Conservation (phyloP, 1,139 yeast genomes). For the Debaryomycetaceae sp. region DNA sequence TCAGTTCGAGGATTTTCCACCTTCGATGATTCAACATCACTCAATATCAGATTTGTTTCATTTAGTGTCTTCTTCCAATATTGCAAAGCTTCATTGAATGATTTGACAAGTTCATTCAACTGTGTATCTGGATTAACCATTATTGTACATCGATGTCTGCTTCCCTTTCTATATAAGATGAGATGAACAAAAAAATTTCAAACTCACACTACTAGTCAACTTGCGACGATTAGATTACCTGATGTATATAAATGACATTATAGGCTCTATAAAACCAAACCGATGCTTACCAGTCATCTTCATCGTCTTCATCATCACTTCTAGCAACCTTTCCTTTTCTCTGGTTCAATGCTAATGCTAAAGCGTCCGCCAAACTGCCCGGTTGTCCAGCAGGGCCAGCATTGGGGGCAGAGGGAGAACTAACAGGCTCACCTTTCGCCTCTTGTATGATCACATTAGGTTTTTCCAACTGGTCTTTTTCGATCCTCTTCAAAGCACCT, state of each 20-base stretch:
- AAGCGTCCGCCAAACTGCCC: constrained; percentile 74
- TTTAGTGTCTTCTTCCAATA: constrained; percentile 24
- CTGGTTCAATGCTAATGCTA: constrained; percentile 79
- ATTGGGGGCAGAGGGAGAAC: constrained; percentile 19
- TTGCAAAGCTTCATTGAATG: constrained; percentile 33
- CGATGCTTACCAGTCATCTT: constrained; percentile 27
- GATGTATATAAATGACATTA: background rate
- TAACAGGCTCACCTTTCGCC: constrained; percentile 53
- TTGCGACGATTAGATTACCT: background rate
- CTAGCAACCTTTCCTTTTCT: constrained; percentile 80
- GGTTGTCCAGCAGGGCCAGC: constrained; percentile 38
- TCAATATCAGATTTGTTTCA: constrained; percentile 4
- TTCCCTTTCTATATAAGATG: background rate
- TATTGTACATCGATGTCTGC: background rate
- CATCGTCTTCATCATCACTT: constrained; percentile 85
- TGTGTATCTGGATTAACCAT: constrained; percentile 18
- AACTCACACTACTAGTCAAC: background rate
- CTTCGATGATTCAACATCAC: constrained; percentile 28
- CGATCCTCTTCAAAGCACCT: constrained; percentile 67
- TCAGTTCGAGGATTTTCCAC: constrained; percentile 52
- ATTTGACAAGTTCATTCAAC: constrained; percentile 22
- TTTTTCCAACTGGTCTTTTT: constrained; percentile 75
- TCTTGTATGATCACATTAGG: constrained; percentile 74
- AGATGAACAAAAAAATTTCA: background rate
- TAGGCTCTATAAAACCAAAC: background rate